Conservation (phyloP, 164 flowering plant genomes). For the Chimonanthus salicifolius region DNA sequence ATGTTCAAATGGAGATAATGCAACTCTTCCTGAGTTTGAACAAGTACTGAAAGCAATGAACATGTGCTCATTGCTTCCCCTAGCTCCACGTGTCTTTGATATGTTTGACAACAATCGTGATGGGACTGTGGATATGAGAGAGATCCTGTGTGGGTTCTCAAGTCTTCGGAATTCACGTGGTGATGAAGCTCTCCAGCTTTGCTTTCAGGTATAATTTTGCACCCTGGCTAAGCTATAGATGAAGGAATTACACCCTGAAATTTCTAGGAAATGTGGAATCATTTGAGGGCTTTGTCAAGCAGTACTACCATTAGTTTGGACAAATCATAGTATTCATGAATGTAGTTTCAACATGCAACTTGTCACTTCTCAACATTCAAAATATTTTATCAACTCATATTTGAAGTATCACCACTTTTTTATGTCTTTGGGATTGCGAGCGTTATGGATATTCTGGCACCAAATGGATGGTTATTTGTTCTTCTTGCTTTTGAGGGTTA, state of each 20-base stretch:
- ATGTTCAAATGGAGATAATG: conserved; percentile 63
- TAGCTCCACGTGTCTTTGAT: conserved; percentile 65
- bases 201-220: conserved; percentile 51
- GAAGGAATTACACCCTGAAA: background rate
- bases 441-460: background rate
- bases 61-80: conserved; percentile 56
- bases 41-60: conserved; percentile 69
- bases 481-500: too few species aligned
- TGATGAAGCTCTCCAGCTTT: conserved; percentile 65
- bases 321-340: background rate
- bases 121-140: conserved; percentile 75
- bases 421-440: background rate
- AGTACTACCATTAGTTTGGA: background rate
- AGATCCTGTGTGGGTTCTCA: conserved; percentile 66
- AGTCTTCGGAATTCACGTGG: conserved; percentile 62
- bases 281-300: background rate
- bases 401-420: background rate
- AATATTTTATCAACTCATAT: background rate
- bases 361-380: background rate
- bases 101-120: conserved; percentile 75
- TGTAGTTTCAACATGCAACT: background rate
- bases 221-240: background rate
- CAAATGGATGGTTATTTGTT: background rate
- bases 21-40: conserved; percentile 64
- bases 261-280: background rate